A percentile compares a stretch with the other conserved stretches of the same genome.
Evolutionary conservation across 2,329 filamentous ascomycete genomes (phyloP).

Genomic region (Alternaria viburni): DNA sequence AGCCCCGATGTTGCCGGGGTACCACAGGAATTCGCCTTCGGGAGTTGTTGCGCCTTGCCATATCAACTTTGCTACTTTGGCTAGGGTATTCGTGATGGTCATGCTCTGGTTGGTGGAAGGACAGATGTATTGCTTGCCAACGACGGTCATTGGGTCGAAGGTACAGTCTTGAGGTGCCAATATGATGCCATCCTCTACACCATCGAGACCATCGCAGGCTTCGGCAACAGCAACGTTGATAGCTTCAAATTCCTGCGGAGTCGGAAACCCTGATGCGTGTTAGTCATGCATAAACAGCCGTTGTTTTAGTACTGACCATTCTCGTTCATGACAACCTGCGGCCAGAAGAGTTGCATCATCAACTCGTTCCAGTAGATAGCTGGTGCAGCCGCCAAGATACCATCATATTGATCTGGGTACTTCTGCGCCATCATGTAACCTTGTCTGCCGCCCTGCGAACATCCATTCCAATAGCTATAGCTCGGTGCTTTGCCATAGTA

Average conservation of each 20-base stretch:
- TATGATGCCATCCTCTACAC: constrained; percentile 41
- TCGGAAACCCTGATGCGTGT: constrained; percentile 4
- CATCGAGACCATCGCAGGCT: constrained; percentile 36
- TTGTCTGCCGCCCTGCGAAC: constrained; percentile 28
- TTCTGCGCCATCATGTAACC: constrained; percentile 40
- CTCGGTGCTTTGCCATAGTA: constrained; percentile 38
- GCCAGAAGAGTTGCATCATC: constrained; percentile 26
- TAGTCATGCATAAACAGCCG: neutral
- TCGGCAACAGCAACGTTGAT: constrained; percentile 20
- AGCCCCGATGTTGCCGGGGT: constrained; percentile 14
- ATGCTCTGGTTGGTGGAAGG: constrained; percentile 8
- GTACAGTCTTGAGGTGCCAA: constrained; percentile 24
- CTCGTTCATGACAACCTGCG: constrained; percentile 36
- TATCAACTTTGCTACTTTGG: constrained; percentile 15
- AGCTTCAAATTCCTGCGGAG: constrained; percentile 29
- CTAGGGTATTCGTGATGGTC: constrained; percentile 11
- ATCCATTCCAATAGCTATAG: constrained; percentile 44
- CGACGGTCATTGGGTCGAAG: constrained; percentile 22
- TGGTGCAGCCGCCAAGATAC: constrained; percentile 40
- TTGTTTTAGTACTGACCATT: constrained; percentile 6
- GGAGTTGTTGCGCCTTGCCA: constrained; percentile 19
- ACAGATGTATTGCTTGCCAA: constrained; percentile 18
- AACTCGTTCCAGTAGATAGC: constrained; percentile 26
- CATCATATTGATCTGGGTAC: constrained; percentile 37
- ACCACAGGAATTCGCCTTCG: constrained; percentile 20